A percentile compares a stretch with the other conserved stretches of the same genome.
These are phyloP conservation scores for Nitzschia sp. DNA, from an alignment of 108 stramenopile species.

Conservation along the genomic window DNA sequence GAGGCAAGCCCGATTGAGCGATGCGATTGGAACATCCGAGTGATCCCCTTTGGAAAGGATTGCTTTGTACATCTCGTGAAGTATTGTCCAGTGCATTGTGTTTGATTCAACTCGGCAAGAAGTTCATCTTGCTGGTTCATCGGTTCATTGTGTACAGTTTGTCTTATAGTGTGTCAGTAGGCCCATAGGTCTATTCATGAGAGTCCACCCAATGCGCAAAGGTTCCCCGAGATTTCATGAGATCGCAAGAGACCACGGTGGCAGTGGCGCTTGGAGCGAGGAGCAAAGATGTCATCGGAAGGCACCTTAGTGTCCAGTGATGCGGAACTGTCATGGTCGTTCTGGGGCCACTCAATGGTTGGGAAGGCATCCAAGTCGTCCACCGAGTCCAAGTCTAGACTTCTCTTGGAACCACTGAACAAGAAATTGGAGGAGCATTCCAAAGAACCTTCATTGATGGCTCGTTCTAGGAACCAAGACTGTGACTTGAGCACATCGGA, in stretches of 20 bases:
- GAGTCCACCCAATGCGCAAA: not conserved
- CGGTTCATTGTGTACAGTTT: no score
- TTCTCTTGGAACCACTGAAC: not conserved
- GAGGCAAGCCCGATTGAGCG: no score
- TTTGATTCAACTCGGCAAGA: no score
- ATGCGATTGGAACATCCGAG: no score
- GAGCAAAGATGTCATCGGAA: slow-evolving; percentile 1
- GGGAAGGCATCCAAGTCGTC: slow-evolving; percentile 12
- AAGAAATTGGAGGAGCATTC: not conserved
- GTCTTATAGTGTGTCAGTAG: no score
- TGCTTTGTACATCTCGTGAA: no score
- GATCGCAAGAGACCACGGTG: slow-evolving; percentile 8
- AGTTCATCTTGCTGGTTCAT: no score
- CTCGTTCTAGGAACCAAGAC: not conserved
- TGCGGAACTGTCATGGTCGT: slow-evolving; percentile 1
- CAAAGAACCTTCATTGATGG: not conserved
- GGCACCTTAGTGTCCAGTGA: not conserved
- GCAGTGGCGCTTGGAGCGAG: slow-evolving; percentile 9
- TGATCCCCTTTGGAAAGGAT: no score
- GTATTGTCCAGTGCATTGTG: no score
- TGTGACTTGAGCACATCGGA: not conserved
- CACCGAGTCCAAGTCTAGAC: not conserved
- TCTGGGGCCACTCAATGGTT: slow-evolving; percentile 10
- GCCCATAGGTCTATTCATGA: not conserved
- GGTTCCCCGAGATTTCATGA: not conserved